Conservation (phyloP, 2,329 filamentous ascomycete genomes). For the Penicillium brasilianum region DNA sequence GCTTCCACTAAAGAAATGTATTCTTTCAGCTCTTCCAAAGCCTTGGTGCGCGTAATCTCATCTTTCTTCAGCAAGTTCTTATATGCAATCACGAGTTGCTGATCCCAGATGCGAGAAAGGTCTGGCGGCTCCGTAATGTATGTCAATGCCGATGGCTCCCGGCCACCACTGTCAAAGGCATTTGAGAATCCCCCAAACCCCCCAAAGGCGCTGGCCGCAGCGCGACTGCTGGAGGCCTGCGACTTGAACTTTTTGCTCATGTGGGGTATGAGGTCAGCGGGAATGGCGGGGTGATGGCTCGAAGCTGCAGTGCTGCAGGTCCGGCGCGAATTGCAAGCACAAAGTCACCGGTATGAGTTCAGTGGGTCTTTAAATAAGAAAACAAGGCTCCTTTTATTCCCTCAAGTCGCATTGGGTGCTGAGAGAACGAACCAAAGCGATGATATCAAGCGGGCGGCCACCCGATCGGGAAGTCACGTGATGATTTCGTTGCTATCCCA, state of each 20-base stretch:
- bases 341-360: neutral
- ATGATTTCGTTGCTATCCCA: slow-evolving; percentile 39
- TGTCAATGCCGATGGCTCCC: slow-evolving; percentile 69
- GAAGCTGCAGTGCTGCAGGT: slow-evolving; percentile 13
- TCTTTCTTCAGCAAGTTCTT: slow-evolving; percentile 94
- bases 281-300: slow-evolving; percentile 29
- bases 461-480: slow-evolving; percentile 43
- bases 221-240: slow-evolving; percentile 67
- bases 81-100: slow-evolving; percentile 84
- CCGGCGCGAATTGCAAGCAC: slow-evolving; percentile 6
- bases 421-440: slow-evolving; percentile 14
- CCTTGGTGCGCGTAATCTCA: slow-evolving; percentile 87
- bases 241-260: slow-evolving; percentile 67
- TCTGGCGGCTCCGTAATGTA: slow-evolving; percentile 88
- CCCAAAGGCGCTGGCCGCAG: slow-evolving; percentile 56
- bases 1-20: slow-evolving; percentile 63
- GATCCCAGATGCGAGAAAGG: slow-evolving; percentile 74
- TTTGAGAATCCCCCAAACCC: slow-evolving; percentile 50
- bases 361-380: neutral
- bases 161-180: slow-evolving; percentile 45
- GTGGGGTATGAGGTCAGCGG: slow-evolving; percentile 39
- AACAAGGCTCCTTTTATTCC: neutral
- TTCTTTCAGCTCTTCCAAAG: slow-evolving; percentile 79
- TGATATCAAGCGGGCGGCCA: slow-evolving; percentile 32
- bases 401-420: slow-evolving; percentile 13